Percentiles rank a stretch among this genome's conserved stretches.
These are phyloP conservation scores for Botrytis elliptica DNA, from an alignment of 2,329 filamentous ascomycete genomes.

Conservation along the genomic window DNA sequence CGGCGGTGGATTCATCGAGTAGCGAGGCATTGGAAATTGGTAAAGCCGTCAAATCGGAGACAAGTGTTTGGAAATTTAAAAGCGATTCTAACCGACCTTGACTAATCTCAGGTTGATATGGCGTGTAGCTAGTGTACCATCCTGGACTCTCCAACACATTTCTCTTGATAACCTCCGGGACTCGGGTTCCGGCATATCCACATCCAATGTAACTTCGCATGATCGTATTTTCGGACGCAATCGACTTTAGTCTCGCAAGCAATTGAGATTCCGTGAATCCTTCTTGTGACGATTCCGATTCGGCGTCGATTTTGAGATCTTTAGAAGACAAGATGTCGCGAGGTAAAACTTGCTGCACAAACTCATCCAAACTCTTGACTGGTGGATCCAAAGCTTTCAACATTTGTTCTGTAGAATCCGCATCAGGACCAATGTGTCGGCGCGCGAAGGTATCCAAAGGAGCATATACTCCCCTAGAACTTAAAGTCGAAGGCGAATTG, in stretches of 20 bases:
- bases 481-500: conserved; percentile 25
- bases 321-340: conserved; percentile 70
- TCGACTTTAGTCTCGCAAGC: conserved; percentile 51
- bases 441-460: conserved; percentile 63
- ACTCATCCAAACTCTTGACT: conserved; percentile 71
- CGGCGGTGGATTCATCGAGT: conserved; percentile 87
- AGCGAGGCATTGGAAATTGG: conserved; percentile 89
- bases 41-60: conserved; percentile 82
- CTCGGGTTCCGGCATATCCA: conserved; percentile 85
- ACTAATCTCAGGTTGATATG: conserved; percentile 96
- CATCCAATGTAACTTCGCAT: conserved; percentile 74
- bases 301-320: conserved; percentile 55
- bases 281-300: conserved; percentile 38
- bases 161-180: conserved; percentile 86
- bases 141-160: conserved; percentile 91
- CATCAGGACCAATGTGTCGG: conserved; percentile 83
- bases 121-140: conserved; percentile 98
- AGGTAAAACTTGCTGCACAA: conserved; percentile 81
- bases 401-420: conserved; percentile 71
- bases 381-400: conserved; percentile 75
- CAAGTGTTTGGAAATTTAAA: conserved; percentile 93
- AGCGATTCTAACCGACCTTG: conserved; percentile 90
- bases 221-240: conserved; percentile 59
- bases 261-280: conserved; percentile 57
- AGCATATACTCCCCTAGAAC: conserved; percentile 42